Percentiles rank a stretch among this genome's conserved stretches.
phyloP scores from a whole-genome alignment of 208 protist genomes.

The Leishmania aethiopica region DNA sequence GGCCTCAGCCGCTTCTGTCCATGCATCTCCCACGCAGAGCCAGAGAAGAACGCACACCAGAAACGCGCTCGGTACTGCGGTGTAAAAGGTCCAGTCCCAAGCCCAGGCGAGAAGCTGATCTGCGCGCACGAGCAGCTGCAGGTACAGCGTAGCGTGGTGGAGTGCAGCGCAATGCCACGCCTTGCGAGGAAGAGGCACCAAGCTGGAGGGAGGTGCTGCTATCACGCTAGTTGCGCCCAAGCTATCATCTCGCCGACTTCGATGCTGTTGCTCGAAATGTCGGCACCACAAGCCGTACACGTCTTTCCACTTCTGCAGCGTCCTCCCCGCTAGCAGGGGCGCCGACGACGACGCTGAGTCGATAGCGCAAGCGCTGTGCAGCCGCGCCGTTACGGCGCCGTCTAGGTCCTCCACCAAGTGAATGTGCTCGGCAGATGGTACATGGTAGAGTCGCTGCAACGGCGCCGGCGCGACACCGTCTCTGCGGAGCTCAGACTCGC shows the following conservation, averaged over 20 bases:
- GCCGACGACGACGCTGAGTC: not conserved
- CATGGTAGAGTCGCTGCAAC: conserved; percentile 15
- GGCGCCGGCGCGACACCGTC: not conserved
- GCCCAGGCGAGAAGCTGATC: conserved; percentile 5
- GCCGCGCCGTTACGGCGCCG: conserved; percentile 2
- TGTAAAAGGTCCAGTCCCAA: conserved; percentile 3
- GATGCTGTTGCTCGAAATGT: not conserved
- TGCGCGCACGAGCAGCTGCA: conserved; percentile 9
- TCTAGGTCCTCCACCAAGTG: conserved; percentile 19
- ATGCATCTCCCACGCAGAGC: conserved; percentile 26
- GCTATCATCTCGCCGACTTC: not conserved
- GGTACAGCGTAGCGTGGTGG: conserved; percentile 9
- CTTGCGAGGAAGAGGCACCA: not conserved
- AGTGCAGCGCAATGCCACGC: not conserved
- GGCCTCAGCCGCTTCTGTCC: conserved; percentile 16
- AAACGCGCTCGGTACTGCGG: conserved; percentile 19
- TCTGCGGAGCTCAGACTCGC: conserved; percentile 24
- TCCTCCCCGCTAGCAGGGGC: not conserved
- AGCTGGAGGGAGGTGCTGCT: not conserved
- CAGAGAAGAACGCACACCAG: conserved; percentile 17
- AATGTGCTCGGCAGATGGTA: conserved; percentile 9
- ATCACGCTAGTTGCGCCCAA: not conserved
- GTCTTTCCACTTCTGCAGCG: not conserved
- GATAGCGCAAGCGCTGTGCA: conserved; percentile 5
- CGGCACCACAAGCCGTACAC: conserved; percentile 22